phyloP scores from a whole-genome alignment of 108 stramenopile genomes.

The Pseudonitzschia delicatissima region DNA sequence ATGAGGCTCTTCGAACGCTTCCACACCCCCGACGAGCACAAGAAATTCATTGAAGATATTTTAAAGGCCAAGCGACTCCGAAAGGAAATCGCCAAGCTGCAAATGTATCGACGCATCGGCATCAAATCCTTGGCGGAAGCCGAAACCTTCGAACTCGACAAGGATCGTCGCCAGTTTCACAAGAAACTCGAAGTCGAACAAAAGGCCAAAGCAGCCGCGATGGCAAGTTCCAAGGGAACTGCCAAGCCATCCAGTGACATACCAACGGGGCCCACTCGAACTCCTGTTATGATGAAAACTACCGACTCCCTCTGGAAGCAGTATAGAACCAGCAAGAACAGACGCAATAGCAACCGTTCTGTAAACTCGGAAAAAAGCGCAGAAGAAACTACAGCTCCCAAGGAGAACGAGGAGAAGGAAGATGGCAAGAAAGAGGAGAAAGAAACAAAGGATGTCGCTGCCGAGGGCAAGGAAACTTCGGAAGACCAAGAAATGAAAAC shows the following conservation, averaged over 20 bases:
- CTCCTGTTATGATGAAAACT: conserved; percentile 3
- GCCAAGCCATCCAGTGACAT: not conserved
- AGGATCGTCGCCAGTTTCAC: conserved; percentile 72
- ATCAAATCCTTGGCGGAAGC: conserved; percentile 78
- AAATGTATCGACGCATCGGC: conserved; percentile 88
- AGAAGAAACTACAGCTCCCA: not conserved
- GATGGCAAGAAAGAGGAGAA: not conserved
- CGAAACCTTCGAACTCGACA: conserved; percentile 84
- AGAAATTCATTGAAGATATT: conserved; percentile 76
- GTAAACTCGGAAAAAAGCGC: not conserved
- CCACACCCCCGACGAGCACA: conserved; percentile 84
- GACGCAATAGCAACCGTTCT: conserved; percentile 32
- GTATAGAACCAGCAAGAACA: conserved; percentile 28
- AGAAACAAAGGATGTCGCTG: not conserved
- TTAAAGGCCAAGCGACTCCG: conserved; percentile 81
- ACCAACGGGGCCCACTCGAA: not conserved
- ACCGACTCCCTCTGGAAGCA: conserved; percentile 43
- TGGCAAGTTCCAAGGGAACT: not conserved
- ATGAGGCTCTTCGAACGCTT: conserved; percentile 92
- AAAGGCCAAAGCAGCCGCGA: conserved; percentile 16
- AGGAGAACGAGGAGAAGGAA: not conserved
- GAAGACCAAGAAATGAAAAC: not conserved
- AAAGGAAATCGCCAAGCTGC: conserved; percentile 93
- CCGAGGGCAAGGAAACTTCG: not conserved
- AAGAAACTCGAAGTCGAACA: conserved; percentile 59